These are phyloP conservation scores for Talaromyces sp. DNA, from an alignment of 2,329 filamentous ascomycete genomes.

Conservation along the genomic window DNA sequence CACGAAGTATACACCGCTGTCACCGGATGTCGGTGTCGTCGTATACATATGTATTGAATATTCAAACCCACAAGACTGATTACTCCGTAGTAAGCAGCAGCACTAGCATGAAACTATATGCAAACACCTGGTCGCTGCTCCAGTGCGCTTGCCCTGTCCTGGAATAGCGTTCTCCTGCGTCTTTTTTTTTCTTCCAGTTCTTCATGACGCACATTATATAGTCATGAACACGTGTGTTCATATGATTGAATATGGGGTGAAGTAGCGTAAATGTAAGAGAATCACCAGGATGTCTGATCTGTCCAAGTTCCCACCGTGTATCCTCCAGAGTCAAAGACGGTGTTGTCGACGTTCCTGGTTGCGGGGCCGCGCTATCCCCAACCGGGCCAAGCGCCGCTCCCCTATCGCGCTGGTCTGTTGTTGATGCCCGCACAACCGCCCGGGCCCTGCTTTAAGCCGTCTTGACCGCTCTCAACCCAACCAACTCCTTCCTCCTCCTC, in stretches of 20 bases:
- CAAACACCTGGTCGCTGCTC: background rate
- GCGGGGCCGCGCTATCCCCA: slow-evolving; percentile 16
- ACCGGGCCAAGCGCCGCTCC: slow-evolving; percentile 4
- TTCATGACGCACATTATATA: background rate
- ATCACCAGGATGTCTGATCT: too few relatives aligned
- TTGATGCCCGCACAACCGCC: slow-evolving; percentile 24
- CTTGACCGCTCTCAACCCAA: slow-evolving; percentile 17
- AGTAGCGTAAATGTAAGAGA: background rate
- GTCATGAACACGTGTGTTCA: background rate
- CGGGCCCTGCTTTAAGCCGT: slow-evolving; percentile 22
- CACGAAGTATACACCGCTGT: background rate
- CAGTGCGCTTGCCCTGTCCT: background rate
- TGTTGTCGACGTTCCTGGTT: slow-evolving; percentile 1
- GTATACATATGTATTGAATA: too few relatives aligned
- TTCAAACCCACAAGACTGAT: background rate
- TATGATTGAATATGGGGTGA: background rate
- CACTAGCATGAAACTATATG: background rate
- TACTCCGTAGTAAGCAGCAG: background rate
- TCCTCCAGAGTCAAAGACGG: background rate
- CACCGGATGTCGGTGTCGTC: background rate
- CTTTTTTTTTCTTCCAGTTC: background rate
- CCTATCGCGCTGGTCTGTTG: slow-evolving; percentile 15
- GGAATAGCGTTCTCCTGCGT: background rate
- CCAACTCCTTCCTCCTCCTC: slow-evolving; percentile 12
- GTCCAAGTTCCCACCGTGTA: background rate